Evolutionary conservation across 345 rosid species (phyloP), one percentile per base, ranked within the genome.

Genomic region (Salix dunnii): DNA sequence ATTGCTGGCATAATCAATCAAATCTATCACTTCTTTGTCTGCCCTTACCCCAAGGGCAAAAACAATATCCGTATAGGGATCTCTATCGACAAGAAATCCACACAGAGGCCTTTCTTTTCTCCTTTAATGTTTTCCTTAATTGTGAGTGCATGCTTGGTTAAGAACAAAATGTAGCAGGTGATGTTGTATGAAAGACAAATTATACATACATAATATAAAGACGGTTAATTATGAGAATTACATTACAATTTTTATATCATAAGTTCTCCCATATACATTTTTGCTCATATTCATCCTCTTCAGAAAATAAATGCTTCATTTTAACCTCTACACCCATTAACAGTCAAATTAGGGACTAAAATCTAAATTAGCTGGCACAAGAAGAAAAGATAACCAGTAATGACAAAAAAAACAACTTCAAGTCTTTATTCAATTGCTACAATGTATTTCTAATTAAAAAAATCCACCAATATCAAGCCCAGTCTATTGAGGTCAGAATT

Each of bases 31-130:
- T 77, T 95, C 97, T 79, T 84, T 88, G 85, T 93, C 98, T 28
- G 97, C 91, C 6, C 80, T 74, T 36, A 90, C 93, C 13, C 94
- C 95, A 68, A 95, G 93, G 40, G 96, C 91, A 77, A 93, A 80
- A 95, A 95, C 46, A 93, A 77, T 72, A 90, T 68, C 99, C 97
- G 93, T 38, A 93, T 38, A n/a, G 99, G 97, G 69, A 95, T 79
- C 85, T 85, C 93, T 0, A 84, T 88, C 1, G 97, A 89, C 91
- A 95, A 73, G 84, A 95, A 90, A 76, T 86, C 91, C 10, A 88
- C 97, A 11, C 82, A 85, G 55, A 95, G 87, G 48, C 82, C 87
- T 85, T 91, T 88, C 83, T 91, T 96, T 33, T 80, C 91, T 72
- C 91, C 91, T 75, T 80, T 82, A 31, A 82, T 76, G 42, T 85